Evolutionary conservation across 2,329 filamentous ascomycete genomes (phyloP), one percentile per base, ranked within the genome.

Genomic region (Neocucurbitaria cava): DNA sequence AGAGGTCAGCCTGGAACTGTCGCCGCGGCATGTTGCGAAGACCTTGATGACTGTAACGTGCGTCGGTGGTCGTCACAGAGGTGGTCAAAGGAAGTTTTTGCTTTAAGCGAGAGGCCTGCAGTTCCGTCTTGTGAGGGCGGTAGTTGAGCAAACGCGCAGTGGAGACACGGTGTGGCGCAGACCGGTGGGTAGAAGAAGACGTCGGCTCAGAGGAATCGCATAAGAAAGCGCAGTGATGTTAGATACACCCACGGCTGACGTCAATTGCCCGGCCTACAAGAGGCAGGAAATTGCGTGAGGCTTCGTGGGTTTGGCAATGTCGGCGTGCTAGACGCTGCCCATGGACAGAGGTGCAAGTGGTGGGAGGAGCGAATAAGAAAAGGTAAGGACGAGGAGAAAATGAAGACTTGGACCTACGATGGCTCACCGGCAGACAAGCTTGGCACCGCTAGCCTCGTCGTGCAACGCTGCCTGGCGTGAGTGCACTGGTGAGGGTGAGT

Each of bases 1-100:
- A 77, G 66, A 81, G 76, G 69, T 93, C 89, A 46, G 79, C 77
- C 43, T 86, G 79, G 72, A 90, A 93, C 31, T 84, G 82, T 65
- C 83, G 84, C 54, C 87, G 82, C 59, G 87, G 83, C 90, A 92
- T 92, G 50, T 13, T 74, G 61, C 36, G 44, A 36, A 13, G 44
- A 30, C 21, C 65, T 63, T 42, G 20, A 23, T 23, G 11, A 5
- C 10, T 24, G 9, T 20, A 40, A 7, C 15, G 4, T 10, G 20
- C 11, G 21, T n/a, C 21, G n/a, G 13, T 24, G 3, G 18, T 24
- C 20, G 23, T 24, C 21, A 15, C 10, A 40, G 5, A 40, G 5
- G 2, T 24, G 7, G 38, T 13, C 15, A 21, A 23, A 15, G 21
- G 1, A 3, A 4, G 11, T 18, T 24, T 8, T 40, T 40, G 4